phyloP scores from a whole-genome alignment of 2,329 filamentous ascomycete species.

The Fusarium proliferatum region DNA sequence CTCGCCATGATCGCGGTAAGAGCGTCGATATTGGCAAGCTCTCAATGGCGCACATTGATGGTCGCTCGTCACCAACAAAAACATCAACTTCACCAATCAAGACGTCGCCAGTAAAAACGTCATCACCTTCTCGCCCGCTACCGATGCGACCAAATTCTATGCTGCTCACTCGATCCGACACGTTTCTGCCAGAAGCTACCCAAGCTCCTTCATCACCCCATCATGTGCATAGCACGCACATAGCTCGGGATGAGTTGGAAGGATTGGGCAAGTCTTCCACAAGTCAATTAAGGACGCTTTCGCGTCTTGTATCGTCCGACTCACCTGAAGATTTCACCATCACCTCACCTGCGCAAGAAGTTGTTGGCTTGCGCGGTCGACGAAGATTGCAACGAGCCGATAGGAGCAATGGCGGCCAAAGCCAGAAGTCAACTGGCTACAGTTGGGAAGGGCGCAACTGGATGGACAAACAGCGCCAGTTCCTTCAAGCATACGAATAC shows the following conservation, averaged over 20 bases:
- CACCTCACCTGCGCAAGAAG: slow-evolving; percentile 81
- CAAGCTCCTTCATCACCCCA: slow-evolving; percentile 47
- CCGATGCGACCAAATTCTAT: slow-evolving; percentile 69
- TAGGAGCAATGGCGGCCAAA: slow-evolving; percentile 60
- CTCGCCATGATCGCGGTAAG: slow-evolving; percentile 67
- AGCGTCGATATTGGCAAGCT: slow-evolving; percentile 71
- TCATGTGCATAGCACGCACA: slow-evolving; percentile 51
- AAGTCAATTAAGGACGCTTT: slow-evolving; percentile 86
- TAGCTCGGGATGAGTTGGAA: slow-evolving; percentile 79
- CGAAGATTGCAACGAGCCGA: slow-evolving; percentile 81
- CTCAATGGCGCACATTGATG: slow-evolving; percentile 60
- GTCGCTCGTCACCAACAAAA: slow-evolving; percentile 52
- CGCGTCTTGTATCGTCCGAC: slow-evolving; percentile 80
- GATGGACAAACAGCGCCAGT: slow-evolving; percentile 99
- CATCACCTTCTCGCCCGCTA: slow-evolving; percentile 55
- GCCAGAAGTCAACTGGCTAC: slow-evolving; percentile 64
- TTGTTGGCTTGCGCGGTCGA: slow-evolving; percentile 86
- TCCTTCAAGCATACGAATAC: slow-evolving; percentile 96
- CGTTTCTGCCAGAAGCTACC: slow-evolving; percentile 54
- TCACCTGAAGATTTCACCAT: slow-evolving; percentile 85
- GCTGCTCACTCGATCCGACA: slow-evolving; percentile 68
- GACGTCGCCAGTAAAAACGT: slow-evolving; percentile 3
- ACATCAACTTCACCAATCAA: slow-evolving; percentile 2
- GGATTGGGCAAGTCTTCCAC: slow-evolving; percentile 89
- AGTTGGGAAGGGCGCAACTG: slow-evolving; percentile 88